Conservation (phyloP, 352 stramenopile genomes). For the Phytophthora sp. region DNA sequence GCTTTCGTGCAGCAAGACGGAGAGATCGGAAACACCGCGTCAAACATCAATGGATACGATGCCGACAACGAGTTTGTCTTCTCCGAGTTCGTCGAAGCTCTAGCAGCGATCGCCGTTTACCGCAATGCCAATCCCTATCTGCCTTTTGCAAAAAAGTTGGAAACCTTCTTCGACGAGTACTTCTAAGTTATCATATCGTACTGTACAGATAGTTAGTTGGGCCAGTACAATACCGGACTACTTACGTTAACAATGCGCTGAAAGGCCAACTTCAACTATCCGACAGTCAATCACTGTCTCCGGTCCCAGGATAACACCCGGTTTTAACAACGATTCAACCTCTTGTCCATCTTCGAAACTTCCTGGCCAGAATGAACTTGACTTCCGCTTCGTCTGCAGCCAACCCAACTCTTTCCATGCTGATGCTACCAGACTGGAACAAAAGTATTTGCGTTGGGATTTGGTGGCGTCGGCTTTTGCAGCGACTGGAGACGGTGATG, state of each 20-base stretch:
- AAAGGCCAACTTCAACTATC: constrained; percentile 80
- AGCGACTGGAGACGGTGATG: constrained; percentile 18
- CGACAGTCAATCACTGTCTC: constrained; percentile 83
- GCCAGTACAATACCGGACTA: background rate
- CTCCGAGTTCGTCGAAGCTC: constrained; percentile 76
- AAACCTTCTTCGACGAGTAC: constrained; percentile 80
- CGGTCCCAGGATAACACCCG: constrained; percentile 48
- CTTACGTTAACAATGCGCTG: constrained; percentile 41
- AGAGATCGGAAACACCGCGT: constrained; percentile 46
- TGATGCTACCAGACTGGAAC: constrained; percentile 80
- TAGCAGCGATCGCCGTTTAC: constrained; percentile 74
- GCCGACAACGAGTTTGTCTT: constrained; percentile 81
- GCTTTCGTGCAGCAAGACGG: constrained; percentile 80
- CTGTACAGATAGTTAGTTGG: too few relatives aligned
- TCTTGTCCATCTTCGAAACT: constrained; percentile 85
- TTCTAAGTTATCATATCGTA: too few relatives aligned
- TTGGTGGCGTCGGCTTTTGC: constrained; percentile 10
- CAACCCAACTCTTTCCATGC: constrained; percentile 81
- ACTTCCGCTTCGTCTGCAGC: constrained; percentile 69
- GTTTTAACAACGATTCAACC: constrained; percentile 62
- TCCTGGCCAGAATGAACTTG: constrained; percentile 84
- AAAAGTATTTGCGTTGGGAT: constrained; percentile 80
- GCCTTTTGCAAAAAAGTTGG: constrained; percentile 74
- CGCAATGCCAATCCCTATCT: constrained; percentile 84
- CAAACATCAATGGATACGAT: constrained; percentile 56